These are phyloP conservation scores for Tephrocybe rancida DNA, from an alignment of 768 basidiomycete species.

Conservation along the genomic window DNA sequence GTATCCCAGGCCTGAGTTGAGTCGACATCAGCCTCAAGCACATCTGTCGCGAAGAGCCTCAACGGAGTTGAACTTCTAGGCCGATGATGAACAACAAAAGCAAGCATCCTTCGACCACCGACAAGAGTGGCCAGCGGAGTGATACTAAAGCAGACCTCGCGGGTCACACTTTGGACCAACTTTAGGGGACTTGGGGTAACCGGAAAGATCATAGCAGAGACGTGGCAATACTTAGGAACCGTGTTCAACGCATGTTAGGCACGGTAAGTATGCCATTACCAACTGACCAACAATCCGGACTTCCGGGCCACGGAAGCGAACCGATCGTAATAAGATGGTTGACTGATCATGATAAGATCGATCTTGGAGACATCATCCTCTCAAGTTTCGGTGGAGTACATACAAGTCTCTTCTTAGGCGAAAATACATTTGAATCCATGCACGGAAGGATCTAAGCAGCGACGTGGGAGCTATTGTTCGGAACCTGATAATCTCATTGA, in stretches of 20 bases:
- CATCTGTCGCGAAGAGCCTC: too few species aligned
- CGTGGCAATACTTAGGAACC: constrained; percentile 7
- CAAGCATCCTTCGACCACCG: too few species aligned
- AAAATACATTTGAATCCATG: neutral
- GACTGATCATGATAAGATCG: constrained; percentile 3
- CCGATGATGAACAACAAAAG: too few species aligned
- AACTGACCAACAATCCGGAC: too few species aligned
- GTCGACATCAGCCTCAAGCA: too few species aligned
- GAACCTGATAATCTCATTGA: constrained; percentile 2
- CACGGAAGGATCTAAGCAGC: constrained; percentile 4
- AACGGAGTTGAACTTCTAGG: too few species aligned
- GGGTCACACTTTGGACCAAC: neutral
- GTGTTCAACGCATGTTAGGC: constrained; percentile 1
- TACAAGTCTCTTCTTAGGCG: neutral
- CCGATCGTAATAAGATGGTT: neutral
- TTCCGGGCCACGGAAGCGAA: neutral
- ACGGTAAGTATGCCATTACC: too few species aligned
- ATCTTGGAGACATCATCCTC: neutral
- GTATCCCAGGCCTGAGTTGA: too few species aligned
- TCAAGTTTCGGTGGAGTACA: too few species aligned
- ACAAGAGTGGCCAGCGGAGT: too few species aligned
- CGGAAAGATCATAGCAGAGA: neutral
- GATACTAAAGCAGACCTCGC: too few species aligned
- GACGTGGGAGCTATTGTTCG: constrained; percentile 3
- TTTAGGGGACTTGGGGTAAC: neutral